A percentile compares a stretch with the other conserved stretches of the same genome.
These are phyloP conservation scores for Panicum miliaceum DNA, from an alignment of 176 grass and related monocot genomes.

Conservation along the genomic window DNA sequence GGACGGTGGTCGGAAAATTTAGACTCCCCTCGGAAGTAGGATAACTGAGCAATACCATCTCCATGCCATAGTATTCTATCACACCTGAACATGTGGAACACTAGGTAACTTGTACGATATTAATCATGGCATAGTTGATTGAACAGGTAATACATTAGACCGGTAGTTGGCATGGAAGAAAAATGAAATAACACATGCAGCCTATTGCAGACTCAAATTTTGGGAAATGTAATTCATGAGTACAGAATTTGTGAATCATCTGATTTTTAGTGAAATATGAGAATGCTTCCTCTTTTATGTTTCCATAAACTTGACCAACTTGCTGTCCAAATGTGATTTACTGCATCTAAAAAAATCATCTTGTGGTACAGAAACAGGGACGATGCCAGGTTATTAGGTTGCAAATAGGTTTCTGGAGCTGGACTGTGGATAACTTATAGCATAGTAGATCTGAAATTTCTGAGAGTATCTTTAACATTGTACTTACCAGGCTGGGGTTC, in stretches of 20 bases:
- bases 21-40: constrained; percentile 68
- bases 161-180: not conserved
- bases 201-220: not conserved
- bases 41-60: constrained; percentile 60
- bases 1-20: constrained; percentile 85
- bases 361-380: not conserved
- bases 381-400: not conserved
- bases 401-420: not conserved
- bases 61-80: constrained; percentile 84
- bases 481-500: constrained; percentile 88
- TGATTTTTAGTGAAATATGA: not conserved
- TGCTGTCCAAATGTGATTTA: not conserved
- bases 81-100: constrained; percentile 57
- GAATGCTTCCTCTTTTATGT: constrained; percentile 21
- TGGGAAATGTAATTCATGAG: not conserved
- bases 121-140: not conserved
- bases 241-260: constrained; percentile 13
- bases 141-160: not conserved
- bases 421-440: constrained; percentile 1
- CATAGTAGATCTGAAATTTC: not conserved
- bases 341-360: constrained; percentile 4
- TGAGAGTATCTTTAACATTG: constrained; percentile 13
- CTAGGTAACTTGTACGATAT: not conserved
- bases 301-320: not conserved
- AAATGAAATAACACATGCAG: not conserved